These are phyloP conservation scores for Esteya vermicola DNA, from an alignment of 2,329 filamentous ascomycete genomes.

Conservation along the genomic window DNA sequence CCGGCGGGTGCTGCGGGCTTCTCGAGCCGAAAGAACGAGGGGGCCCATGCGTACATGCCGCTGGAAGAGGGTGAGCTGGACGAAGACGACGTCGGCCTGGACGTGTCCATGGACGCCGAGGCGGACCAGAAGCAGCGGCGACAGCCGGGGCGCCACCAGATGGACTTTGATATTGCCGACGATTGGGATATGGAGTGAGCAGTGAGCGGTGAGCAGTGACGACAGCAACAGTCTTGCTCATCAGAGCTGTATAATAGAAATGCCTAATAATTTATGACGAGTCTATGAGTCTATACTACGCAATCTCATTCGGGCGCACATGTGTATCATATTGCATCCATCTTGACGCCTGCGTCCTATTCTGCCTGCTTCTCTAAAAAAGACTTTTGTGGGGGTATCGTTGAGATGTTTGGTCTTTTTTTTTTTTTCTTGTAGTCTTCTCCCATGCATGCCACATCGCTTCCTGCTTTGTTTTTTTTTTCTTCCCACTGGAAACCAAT, in stretches of 20 bases:
- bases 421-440: background rate
- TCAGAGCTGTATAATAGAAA: no score
- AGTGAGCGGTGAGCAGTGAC: no score
- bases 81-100: background rate
- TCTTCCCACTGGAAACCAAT: background rate
- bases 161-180: conserved; percentile 41
- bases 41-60: no score
- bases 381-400: conserved; percentile 17
- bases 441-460: background rate
- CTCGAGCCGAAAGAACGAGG: no score
- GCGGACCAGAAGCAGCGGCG: background rate
- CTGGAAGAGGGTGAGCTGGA: no score
- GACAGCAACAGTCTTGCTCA: no score
- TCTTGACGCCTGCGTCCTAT: no score
- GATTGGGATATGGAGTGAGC: conserved; percentile 19
- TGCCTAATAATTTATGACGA: no score
- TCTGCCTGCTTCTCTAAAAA: background rate
- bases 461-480: conserved; percentile 1
- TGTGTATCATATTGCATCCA: no score
- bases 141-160: conserved; percentile 19
- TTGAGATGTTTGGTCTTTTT: conserved; percentile 18
- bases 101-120: background rate
- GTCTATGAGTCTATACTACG: no score
- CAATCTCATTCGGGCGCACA: no score
- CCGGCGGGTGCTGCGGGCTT: no score